Percentiles rank a stretch among this genome's conserved stretches.
phyloP scores from a whole-genome alignment of 495 filamentous ascomycete species.

The Xylaria palmicola region DNA sequence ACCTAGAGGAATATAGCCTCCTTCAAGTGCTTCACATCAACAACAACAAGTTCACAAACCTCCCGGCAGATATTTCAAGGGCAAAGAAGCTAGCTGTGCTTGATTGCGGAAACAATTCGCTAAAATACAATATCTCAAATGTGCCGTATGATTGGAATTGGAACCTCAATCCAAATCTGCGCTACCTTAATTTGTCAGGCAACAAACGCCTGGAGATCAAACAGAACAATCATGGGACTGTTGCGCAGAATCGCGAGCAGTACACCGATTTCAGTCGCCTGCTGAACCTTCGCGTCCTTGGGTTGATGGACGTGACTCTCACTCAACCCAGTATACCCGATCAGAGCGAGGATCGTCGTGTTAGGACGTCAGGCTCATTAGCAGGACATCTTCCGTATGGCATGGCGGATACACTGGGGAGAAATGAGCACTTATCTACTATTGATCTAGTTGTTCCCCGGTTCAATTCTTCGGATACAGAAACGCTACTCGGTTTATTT shows the following conservation, averaged over 20 bases:
- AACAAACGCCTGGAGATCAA: conserved; percentile 99
- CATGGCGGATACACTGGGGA: conserved; percentile 96
- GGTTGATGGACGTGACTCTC: conserved; percentile 97
- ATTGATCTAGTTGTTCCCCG: conserved; percentile 95
- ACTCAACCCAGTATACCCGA: conserved; percentile 86
- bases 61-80: conserved; percentile 93
- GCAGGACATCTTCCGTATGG: conserved; percentile 88
- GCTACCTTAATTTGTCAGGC: conserved; percentile 94
- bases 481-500: conserved; percentile 90
- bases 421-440: conserved; percentile 92
- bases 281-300: conserved; percentile 81
- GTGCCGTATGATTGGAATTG: conserved; percentile 99
- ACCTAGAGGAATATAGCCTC: conserved; percentile 81
- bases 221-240: conserved; percentile 55
- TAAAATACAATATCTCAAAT: conserved; percentile 99
- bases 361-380: conserved; percentile 89
- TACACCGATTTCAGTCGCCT: conserved; percentile 90
- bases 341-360: conserved; percentile 90
- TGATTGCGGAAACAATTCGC: conserved; percentile 91
- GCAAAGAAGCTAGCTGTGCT: conserved; percentile 86
- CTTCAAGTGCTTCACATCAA: conserved; percentile 94
- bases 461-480: conserved; percentile 85
- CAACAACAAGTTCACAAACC: conserved; percentile 92
- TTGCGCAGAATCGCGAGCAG: conserved; percentile 60
- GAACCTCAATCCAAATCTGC: conserved; percentile 94